Conservation (phyloP, 2,329 filamentous ascomycete species). For the Scortechinia acanthostroma region DNA sequence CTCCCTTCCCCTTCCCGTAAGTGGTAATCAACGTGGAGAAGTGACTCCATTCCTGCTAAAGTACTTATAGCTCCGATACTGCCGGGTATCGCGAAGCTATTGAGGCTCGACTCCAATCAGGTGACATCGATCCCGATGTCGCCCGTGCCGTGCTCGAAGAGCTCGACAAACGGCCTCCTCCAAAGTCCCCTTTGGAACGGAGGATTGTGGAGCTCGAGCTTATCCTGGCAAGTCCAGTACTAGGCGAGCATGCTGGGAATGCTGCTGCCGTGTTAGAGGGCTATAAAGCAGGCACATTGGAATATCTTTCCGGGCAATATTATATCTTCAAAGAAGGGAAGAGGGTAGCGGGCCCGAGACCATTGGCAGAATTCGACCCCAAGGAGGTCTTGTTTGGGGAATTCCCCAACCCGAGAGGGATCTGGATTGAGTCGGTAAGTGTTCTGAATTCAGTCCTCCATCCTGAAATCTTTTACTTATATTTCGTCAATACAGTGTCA, state of each 20-base stretch:
- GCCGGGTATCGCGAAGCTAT: not conserved
- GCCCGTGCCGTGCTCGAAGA: not conserved
- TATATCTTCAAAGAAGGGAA: not conserved
- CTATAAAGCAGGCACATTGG: not conserved
- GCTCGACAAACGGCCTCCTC: not conserved
- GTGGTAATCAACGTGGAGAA: too few species aligned
- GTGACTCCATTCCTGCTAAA: too few species aligned
- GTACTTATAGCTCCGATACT: not conserved
- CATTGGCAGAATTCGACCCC: not conserved
- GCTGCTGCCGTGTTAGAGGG: not conserved
- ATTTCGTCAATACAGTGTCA: too few species aligned
- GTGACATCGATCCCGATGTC: not conserved
- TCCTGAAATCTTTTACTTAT: too few species aligned
- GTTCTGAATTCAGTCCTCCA: too few species aligned
- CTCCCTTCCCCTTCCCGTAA: too few species aligned
- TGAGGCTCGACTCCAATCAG: not conserved
- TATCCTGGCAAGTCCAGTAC: not conserved
- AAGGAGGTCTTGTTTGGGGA: not conserved
- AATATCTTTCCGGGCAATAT: not conserved
- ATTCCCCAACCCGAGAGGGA: not conserved
- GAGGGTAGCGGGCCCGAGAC: not conserved
- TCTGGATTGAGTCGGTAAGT: not conserved
- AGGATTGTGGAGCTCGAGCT: not conserved
- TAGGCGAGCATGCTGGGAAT: not conserved
- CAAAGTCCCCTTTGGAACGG: not conserved